Evolutionary conservation across 108 stramenopile species (phyloP).

Genomic region (Cyclostephanos tholiformis): DNA sequence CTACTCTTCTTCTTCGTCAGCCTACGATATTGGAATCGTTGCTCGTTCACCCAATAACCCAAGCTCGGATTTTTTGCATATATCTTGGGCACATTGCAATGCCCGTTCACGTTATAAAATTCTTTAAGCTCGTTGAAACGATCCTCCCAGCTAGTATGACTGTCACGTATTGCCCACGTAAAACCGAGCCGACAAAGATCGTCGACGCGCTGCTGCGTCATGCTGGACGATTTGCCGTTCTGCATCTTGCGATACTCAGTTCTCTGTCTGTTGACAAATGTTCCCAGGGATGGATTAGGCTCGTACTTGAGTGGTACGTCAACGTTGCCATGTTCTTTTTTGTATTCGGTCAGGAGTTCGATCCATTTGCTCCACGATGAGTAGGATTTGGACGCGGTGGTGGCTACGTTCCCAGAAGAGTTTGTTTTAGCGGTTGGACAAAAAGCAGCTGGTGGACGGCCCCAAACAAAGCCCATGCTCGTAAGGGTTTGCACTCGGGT

Average conservation of each 20-base stretch:
- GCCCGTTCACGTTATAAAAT: slow-evolving; percentile 31
- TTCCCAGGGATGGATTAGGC: slow-evolving; percentile 42
- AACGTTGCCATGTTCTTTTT: slow-evolving; percentile 25
- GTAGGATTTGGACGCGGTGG: not conserved
- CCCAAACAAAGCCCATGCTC: slow-evolving; percentile 33
- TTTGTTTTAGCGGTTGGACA: not conserved
- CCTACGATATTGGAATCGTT: slow-evolving; percentile 44
- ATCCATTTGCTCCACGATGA: slow-evolving; percentile 28
- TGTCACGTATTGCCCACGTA: slow-evolving; percentile 37
- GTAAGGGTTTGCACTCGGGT: slow-evolving; percentile 16
- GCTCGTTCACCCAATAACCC: slow-evolving; percentile 51
- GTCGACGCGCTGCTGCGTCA: slow-evolving; percentile 26
- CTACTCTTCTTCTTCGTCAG: slow-evolving; percentile 28
- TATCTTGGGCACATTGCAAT: slow-evolving; percentile 49
- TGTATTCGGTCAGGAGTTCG: slow-evolving; percentile 14
- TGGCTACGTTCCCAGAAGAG: not conserved
- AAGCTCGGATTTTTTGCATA: slow-evolving; percentile 38
- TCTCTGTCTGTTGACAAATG: slow-evolving; percentile 46
- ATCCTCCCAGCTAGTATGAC: slow-evolving; percentile 40
- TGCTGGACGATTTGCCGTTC: slow-evolving; percentile 33
- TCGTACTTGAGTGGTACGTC: slow-evolving; percentile 52
- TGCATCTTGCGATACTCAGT: slow-evolving; percentile 40
- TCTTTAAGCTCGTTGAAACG: slow-evolving; percentile 37
- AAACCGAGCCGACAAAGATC: slow-evolving; percentile 41
- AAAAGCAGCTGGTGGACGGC: slow-evolving; percentile 6